phyloP scores from a whole-genome alignment of 169 alveolate species.

The Amoebophrya sp. region DNA sequence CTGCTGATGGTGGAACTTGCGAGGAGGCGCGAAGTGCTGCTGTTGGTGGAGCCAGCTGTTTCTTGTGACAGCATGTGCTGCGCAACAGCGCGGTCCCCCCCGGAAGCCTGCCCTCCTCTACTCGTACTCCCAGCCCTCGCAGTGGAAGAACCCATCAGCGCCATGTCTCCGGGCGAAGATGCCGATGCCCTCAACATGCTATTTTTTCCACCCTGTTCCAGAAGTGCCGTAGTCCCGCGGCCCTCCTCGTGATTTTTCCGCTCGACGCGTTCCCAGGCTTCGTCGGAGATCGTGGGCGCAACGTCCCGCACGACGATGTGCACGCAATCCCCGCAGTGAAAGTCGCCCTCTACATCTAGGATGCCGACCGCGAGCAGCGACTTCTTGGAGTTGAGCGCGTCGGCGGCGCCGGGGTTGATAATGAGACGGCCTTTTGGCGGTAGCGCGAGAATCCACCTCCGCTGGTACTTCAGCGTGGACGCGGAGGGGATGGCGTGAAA shows the following conservation, averaged over 20 bases:
- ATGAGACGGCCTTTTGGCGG: not conserved
- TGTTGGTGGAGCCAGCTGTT: no score
- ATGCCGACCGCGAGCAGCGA: constrained; percentile 16
- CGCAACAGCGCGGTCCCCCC: no score
- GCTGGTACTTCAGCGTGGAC: constrained; percentile 2
- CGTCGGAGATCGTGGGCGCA: not conserved
- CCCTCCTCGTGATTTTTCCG: not conserved
- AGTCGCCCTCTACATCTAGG: not conserved
- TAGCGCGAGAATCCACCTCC: constrained; percentile 11
- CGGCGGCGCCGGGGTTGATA: constrained; percentile 7
- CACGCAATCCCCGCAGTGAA: constrained; percentile 9
- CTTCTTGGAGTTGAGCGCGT: constrained; percentile 6
- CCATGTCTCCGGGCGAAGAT: no score
- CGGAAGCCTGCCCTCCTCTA: no score
- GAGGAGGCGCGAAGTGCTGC: no score
- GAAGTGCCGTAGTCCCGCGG: not conserved
- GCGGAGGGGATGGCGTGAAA: not conserved
- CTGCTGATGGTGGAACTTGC: no score
- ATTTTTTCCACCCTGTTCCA: not conserved
- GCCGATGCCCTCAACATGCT: not conserved
- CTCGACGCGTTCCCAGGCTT: not conserved
- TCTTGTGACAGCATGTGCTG: no score
- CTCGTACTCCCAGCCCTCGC: no score
- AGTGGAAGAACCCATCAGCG: no score
- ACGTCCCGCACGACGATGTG: not conserved